Conservation (phyloP, 345 rosid genomes). For the Triadica sebifera region DNA sequence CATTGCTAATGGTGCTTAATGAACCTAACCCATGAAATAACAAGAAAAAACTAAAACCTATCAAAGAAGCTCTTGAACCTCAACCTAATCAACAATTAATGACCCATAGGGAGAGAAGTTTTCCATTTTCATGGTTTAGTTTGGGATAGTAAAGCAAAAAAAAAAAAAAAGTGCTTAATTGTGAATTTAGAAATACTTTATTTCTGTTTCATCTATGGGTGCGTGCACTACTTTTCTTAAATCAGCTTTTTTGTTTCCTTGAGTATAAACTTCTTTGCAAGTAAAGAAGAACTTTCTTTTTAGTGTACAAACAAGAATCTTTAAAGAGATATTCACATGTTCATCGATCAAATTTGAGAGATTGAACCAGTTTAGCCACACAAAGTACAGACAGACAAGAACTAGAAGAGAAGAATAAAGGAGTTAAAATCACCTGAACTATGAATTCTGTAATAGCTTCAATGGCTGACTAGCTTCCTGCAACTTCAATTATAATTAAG, state of each 20-base stretch:
- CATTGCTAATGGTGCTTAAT: neutral
- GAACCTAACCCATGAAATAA: conserved; percentile 23
- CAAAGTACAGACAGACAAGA: too few species aligned
- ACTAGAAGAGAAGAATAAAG: too few species aligned
- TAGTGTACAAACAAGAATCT: neutral
- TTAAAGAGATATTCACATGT: neutral
- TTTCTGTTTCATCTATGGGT: neutral
- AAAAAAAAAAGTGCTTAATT: neutral
- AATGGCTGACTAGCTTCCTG: neutral
- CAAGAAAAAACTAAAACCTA: neutral
- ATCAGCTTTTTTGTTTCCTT: conserved; percentile 14
- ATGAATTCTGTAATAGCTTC: too few species aligned
- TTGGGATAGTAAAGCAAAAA: neutral
- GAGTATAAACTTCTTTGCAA: conserved; percentile 30
- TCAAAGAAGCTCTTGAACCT: neutral
- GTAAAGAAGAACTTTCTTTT: conserved; percentile 33
- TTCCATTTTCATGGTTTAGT: neutral
- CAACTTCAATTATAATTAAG: neutral
- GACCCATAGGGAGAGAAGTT: neutral
- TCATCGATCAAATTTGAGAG: neutral
- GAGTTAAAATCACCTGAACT: too few species aligned
- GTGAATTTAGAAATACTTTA: conserved; percentile 5
- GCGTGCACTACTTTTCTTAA: conserved; percentile 13
- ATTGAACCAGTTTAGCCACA: too few species aligned
- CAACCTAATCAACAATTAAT: neutral